Conservation (phyloP, 164 flowering plant genomes). For the Kingdonia uniflora region DNA sequence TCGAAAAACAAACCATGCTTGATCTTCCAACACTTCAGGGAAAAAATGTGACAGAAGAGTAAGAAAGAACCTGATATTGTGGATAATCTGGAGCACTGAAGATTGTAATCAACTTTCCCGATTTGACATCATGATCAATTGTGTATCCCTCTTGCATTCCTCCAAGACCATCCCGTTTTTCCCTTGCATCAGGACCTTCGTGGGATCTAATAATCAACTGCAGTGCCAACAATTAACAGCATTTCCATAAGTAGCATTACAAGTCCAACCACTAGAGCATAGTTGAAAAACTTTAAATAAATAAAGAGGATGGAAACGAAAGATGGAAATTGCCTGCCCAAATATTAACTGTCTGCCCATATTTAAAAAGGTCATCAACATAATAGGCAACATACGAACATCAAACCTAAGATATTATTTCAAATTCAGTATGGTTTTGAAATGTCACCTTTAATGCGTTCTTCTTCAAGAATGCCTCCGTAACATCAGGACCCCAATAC, state of each 20-base stretch:
- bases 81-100: slow-evolving; percentile 99
- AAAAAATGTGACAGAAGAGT: neutral
- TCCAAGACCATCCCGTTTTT: slow-evolving; percentile 60
- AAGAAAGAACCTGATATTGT: slow-evolving; percentile 69
- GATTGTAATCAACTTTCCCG: slow-evolving; percentile 80
- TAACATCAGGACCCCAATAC: slow-evolving; percentile 97
- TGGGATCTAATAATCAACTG: slow-evolving; percentile 96
- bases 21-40: too few relatives aligned
- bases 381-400: too few relatives aligned
- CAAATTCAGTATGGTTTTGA: neutral
- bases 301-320: too few relatives aligned
- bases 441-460: slow-evolving; percentile 54
- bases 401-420: too few relatives aligned
- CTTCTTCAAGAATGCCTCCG: slow-evolving; percentile 73
- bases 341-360: too few relatives aligned
- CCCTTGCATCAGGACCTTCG: slow-evolving; percentile 99
- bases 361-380: too few relatives aligned
- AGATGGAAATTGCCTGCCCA: too few relatives aligned
- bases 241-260: too few relatives aligned
- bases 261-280: too few relatives aligned
- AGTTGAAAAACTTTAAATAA: too few relatives aligned
- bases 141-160: slow-evolving; percentile 91
- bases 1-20: too few relatives aligned
- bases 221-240: neutral
- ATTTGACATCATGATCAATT: slow-evolving; percentile 84